Conservation (phyloP, 2,329 filamentous ascomycete genomes). For the Microascus cirrosus region DNA sequence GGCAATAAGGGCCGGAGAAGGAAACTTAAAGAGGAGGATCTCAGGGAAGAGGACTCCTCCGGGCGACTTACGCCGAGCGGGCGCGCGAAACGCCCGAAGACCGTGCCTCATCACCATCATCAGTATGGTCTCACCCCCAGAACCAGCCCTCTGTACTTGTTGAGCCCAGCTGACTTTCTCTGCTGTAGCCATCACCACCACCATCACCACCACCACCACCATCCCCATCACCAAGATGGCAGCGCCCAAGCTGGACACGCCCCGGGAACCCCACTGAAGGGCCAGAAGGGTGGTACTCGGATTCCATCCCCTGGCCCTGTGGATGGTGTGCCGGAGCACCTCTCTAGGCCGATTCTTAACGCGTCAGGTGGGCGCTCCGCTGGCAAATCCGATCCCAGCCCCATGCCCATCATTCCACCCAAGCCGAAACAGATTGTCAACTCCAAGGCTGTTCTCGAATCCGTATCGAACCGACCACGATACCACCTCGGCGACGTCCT, state of each 20-base stretch:
- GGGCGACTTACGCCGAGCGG: slow-evolving; percentile 50
- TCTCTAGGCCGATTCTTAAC: slow-evolving; percentile 17
- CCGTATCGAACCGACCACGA: slow-evolving; percentile 58
- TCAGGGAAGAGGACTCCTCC: slow-evolving; percentile 50
- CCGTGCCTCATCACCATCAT: slow-evolving; percentile 54
- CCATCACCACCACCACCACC: slow-evolving; percentile 47
- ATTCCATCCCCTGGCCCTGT: slow-evolving; percentile 28
- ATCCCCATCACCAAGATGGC: slow-evolving; percentile 35
- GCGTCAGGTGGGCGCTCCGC: slow-evolving; percentile 25
- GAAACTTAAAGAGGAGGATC: slow-evolving; percentile 68
- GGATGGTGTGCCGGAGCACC: not conserved
- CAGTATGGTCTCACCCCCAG: slow-evolving; percentile 32
- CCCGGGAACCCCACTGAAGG: slow-evolving; percentile 34
- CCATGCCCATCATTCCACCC: slow-evolving; percentile 34
- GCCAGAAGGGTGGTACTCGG: slow-evolving; percentile 31
- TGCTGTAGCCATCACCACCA: slow-evolving; percentile 26
- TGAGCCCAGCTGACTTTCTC: slow-evolving; percentile 8
- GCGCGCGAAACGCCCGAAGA: slow-evolving; percentile 55
- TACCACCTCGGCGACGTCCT: slow-evolving; percentile 76
- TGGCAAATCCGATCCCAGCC: slow-evolving; percentile 19
- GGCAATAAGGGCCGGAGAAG: slow-evolving; percentile 11
- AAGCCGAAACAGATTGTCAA: slow-evolving; percentile 57
- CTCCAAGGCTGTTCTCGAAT: slow-evolving; percentile 60
- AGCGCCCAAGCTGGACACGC: slow-evolving; percentile 28
- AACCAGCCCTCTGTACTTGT: not conserved